Conservation (phyloP, 768 basidiomycete genomes). For the Russula sp. region DNA sequence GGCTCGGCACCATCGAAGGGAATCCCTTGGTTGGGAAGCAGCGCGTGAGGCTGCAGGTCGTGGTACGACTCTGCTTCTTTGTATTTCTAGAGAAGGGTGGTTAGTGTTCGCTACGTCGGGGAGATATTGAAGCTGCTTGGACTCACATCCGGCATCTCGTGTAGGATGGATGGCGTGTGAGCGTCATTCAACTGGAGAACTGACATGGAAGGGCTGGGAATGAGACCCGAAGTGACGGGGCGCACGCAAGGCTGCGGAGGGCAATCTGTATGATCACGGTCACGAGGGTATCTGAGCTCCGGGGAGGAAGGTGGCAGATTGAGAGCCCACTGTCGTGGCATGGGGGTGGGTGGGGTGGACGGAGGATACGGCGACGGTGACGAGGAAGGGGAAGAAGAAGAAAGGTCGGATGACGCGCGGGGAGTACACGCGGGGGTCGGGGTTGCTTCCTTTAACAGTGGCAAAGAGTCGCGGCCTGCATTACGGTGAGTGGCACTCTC, state of each 20-base stretch:
- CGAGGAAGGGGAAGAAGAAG: constrained; percentile 3
- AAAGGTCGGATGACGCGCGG: background rate
- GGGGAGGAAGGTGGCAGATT: background rate
- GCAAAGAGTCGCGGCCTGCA: constrained; percentile 28
- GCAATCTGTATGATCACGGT: background rate
- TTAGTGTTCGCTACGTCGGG: background rate
- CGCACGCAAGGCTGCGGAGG: constrained; percentile 16
- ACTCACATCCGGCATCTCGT: constrained; percentile 16
- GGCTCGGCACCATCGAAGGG: background rate
- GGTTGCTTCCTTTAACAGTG: background rate
- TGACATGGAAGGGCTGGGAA: constrained; percentile 21
- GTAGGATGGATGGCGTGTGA: background rate
- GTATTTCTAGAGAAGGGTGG: constrained; percentile 16
- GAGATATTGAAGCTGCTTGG: background rate
- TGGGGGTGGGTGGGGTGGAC: background rate
- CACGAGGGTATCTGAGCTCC: constrained; percentile 12
- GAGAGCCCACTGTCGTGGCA: background rate
- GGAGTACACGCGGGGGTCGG: background rate
- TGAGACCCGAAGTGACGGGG: background rate
- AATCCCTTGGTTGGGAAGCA: background rate
- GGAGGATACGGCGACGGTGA: constrained; percentile 5
- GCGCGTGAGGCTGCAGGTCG: constrained; percentile 5
- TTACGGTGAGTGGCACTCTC: constrained; percentile 39
- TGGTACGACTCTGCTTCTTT: constrained; percentile 14
- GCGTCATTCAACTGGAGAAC: constrained; percentile 9